Evolutionary conservation across 495 filamentous ascomycete species (phyloP).

Genomic region (Neurospora tetraspora): DNA sequence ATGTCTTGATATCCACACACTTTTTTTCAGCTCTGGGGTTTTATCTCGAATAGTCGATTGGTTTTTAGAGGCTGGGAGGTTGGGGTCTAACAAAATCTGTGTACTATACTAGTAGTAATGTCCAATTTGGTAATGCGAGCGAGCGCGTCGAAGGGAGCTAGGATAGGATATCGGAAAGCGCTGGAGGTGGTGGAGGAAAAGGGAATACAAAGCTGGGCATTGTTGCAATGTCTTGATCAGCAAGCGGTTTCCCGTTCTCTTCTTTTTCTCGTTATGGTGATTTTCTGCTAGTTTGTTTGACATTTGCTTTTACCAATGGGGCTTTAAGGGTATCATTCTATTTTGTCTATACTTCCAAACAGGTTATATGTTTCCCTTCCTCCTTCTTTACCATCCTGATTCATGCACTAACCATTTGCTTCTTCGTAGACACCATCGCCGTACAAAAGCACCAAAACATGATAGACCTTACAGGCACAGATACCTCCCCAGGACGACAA

Average conservation of each 20-base stretch:
- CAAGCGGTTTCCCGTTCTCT: not conserved
- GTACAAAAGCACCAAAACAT: not conserved
- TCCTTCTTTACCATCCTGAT: not conserved
- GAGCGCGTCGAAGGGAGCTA: not conserved
- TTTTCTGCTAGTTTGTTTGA: not conserved
- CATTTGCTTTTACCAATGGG: not conserved
- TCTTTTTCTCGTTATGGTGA: not conserved
- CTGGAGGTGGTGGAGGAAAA: not conserved
- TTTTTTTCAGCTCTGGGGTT: not conserved
- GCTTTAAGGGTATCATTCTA: not conserved
- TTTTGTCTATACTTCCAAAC: not conserved
- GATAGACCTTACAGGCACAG: not conserved
- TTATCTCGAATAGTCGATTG: not conserved
- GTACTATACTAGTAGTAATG: not conserved
- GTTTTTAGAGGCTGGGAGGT: not conserved
- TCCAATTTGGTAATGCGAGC: not conserved
- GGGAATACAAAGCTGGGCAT: not conserved
- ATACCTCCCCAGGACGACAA: not conserved
- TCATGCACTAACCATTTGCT: not conserved
- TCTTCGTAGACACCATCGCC: not conserved
- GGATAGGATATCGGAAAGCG: not conserved
- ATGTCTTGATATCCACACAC: not conserved
- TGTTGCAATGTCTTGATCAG: not conserved
- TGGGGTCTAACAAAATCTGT: not conserved
- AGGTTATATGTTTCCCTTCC: not conserved